phyloP scores from a whole-genome alignment of 805 yeast genomes.

The Yamadazyma olivae region DNA sequence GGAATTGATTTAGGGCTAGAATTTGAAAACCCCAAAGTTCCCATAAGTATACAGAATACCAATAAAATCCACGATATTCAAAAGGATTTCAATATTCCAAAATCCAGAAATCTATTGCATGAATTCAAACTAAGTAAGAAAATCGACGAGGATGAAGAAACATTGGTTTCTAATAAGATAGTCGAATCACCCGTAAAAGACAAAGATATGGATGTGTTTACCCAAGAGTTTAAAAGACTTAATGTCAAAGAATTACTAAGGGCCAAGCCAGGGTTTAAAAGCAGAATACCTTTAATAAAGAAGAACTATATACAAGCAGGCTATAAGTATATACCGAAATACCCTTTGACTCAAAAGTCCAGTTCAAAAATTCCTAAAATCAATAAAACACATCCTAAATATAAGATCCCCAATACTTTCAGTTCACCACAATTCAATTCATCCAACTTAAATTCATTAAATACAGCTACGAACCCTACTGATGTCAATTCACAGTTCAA shows the following conservation, averaged over 20 bases:
- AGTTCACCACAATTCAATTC: slow-evolving; percentile 17
- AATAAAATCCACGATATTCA: slow-evolving; percentile 26
- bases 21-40: slow-evolving; percentile 24
- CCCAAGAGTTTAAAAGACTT: background rate
- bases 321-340: background rate
- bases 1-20: slow-evolving; percentile 31
- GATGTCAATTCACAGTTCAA: slow-evolving; percentile 1
- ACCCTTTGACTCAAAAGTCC: slow-evolving; percentile 4
- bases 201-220: slow-evolving; percentile 1
- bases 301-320: slow-evolving; percentile 14
- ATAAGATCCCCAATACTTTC: slow-evolving; percentile 10
- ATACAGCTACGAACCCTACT: background rate
- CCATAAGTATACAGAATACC: slow-evolving; percentile 29
- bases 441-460: background rate
- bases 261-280: slow-evolving; percentile 7
- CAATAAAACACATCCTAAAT: slow-evolving; percentile 28
- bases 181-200: slow-evolving; percentile 3
- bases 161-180: slow-evolving; percentile 12
- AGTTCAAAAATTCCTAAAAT: slow-evolving; percentile 25
- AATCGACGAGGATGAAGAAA: slow-evolving; percentile 14
- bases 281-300: slow-evolving; percentile 23
- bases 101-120: slow-evolving; percentile 6
- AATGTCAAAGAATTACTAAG: slow-evolving; percentile 7
- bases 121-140: slow-evolving; percentile 9
- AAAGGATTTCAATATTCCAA: slow-evolving; percentile 3